phyloP scores from a whole-genome alignment of 2,329 filamentous ascomycete genomes.

The Botrytis elliptica region DNA sequence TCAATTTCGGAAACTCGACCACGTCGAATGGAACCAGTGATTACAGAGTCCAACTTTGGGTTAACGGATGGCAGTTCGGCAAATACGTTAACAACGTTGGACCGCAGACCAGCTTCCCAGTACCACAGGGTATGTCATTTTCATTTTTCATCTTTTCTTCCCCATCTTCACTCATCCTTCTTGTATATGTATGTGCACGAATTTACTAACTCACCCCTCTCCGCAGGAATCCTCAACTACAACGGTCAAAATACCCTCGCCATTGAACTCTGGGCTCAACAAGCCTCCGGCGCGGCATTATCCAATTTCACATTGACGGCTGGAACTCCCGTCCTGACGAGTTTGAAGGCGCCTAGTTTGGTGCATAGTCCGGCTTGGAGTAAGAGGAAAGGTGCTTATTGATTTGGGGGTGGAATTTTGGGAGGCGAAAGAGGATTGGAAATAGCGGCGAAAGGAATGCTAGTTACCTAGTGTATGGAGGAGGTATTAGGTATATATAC shows the following conservation, averaged over 20 bases:
- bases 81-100: conserved; percentile 71
- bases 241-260: conserved; percentile 67
- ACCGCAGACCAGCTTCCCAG: conserved; percentile 68
- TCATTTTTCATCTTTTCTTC: too few species aligned
- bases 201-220: conserved; percentile 33
- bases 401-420: neutral
- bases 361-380: conserved; percentile 33
- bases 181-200: neutral
- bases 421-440: neutral
- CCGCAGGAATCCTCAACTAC: conserved; percentile 70
- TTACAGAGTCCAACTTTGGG: conserved; percentile 65
- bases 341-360: conserved; percentile 30
- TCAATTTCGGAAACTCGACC: conserved; percentile 53
- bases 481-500: neutral
- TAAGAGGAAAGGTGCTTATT: conserved; percentile 36
- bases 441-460: neutral
- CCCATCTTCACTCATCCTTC: too few species aligned
- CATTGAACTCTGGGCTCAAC: conserved; percentile 63
- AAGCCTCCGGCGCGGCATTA: conserved; percentile 33
- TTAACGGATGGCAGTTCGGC: conserved; percentile 75
- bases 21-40: conserved; percentile 36
- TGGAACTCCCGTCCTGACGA: conserved; percentile 32
- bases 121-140: conserved; percentile 59
- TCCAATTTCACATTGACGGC: conserved; percentile 33
- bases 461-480: neutral